Conservation (phyloP, 2,329 filamentous ascomycete genomes). For the Curvularia hawaiiensis region DNA sequence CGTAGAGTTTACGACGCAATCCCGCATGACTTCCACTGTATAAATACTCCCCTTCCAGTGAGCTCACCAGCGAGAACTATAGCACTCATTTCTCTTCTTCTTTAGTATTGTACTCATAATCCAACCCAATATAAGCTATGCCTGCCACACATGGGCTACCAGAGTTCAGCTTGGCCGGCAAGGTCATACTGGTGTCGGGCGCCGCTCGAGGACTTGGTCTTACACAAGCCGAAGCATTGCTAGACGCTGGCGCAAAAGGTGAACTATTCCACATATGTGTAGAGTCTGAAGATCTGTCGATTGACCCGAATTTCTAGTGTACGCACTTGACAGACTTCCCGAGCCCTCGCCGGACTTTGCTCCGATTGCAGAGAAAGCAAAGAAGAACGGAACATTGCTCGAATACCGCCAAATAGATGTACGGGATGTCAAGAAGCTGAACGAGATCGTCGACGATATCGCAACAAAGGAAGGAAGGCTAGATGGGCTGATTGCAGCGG, state of each 20-base stretch:
- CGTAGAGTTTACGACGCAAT: slow-evolving; percentile 2
- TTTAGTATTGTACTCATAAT: neutral
- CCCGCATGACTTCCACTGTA: slow-evolving; percentile 5
- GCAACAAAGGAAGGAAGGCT: slow-evolving; percentile 72
- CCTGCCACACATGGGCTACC: slow-evolving; percentile 55
- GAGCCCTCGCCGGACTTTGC: slow-evolving; percentile 67
- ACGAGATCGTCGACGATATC: slow-evolving; percentile 71
- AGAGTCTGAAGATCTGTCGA: neutral
- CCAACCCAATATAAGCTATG: slow-evolving; percentile 17
- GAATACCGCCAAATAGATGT: slow-evolving; percentile 83
- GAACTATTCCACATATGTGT: slow-evolving; percentile 4
- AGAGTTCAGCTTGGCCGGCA: slow-evolving; percentile 77
- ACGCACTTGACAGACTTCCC: slow-evolving; percentile 68
- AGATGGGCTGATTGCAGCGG: slow-evolving; percentile 78
- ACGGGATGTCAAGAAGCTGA: slow-evolving; percentile 70
- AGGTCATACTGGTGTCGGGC: slow-evolving; percentile 73
- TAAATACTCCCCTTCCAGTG: slow-evolving; percentile 5
- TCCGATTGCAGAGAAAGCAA: slow-evolving; percentile 66
- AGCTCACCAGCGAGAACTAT: neutral
- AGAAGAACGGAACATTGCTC: slow-evolving; percentile 67
- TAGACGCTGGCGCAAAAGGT: slow-evolving; percentile 76
- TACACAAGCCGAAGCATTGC: slow-evolving; percentile 72
- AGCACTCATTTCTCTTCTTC: neutral
- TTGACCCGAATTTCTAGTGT: slow-evolving; percentile 53
- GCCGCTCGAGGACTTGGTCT: slow-evolving; percentile 75